Evolutionary conservation across 2,329 filamentous ascomycete genomes (phyloP), one percentile per base, ranked within the genome.

Genomic region (Pseudogymnoascus sp.): DNA sequence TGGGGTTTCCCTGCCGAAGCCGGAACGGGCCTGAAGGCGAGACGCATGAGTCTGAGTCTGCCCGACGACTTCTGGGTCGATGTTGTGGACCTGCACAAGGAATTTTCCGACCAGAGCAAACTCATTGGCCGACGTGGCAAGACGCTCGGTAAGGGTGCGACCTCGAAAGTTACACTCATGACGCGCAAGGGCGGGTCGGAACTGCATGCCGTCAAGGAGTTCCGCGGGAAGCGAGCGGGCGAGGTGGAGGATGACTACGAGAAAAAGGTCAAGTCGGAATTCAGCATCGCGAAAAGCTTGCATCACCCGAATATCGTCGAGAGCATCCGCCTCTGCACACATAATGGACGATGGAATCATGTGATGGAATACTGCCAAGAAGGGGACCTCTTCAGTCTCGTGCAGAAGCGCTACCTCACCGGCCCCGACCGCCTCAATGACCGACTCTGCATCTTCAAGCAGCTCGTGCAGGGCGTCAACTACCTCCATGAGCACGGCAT

Each of bases 341-440:
- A 92, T 67, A 83, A 86, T 67, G 85, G 84, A 33, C 85, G 88
- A 39, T 95, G 90, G 89, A 92, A 91, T 72, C 90, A 95, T 72
- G 90, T 96, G 62, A 96, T 96, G 92, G 91, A 96, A 72, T 95
- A 90, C 73, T 96, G 92, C 76, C 82, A 84, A 2, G 85, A 91
- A 67, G 91, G 92, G 52, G 92, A 96, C 71, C 78, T 96, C 5
- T 93, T 89, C 73, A 80, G 81, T 65, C 77, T 96, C 11, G 87
- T 95, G 39, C 83, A 87, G 66, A 88, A 87, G 72, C 83, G 83
- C 35, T 87, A 88, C 69, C 84, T 95, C 66, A 83, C 79, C 62
- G 76, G 79, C 2, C 81, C 86, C 5, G 85, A 89, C 62, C 85
- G 86, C 63, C 78, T 82, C 14, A 79, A 82, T 62, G 90, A 95